Conservation (phyloP, 164 flowering plant species). For the Amborella trichopoda region DNA sequence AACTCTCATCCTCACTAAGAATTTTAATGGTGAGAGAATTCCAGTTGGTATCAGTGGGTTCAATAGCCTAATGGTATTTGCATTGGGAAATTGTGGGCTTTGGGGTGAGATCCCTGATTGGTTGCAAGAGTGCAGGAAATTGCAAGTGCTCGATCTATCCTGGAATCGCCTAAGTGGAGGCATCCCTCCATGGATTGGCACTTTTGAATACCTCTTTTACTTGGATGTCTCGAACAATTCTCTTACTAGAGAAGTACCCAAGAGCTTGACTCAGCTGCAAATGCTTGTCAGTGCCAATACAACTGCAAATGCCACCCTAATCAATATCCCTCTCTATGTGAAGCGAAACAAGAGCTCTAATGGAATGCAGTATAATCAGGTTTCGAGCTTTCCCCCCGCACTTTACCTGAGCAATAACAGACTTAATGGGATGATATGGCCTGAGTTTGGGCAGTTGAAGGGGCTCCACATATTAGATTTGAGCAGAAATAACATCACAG, state of each 20-base stretch:
- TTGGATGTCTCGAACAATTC: conserved; percentile 82
- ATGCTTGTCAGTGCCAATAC: conserved; percentile 28
- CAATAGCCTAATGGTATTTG: conserved; percentile 35
- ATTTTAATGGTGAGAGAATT: conserved; percentile 59
- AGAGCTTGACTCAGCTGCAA: conserved; percentile 33
- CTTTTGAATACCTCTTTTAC: conserved; percentile 60
- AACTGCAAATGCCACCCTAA: conserved; percentile 13
- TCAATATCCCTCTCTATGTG: conserved; percentile 51
- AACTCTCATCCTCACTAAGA: conserved; percentile 59
- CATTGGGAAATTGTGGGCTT: conserved; percentile 55
- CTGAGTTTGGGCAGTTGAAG: conserved; percentile 58
- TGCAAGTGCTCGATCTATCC: conserved; percentile 67
- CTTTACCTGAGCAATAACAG: conserved; percentile 47
- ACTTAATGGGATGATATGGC: conserved; percentile 47
- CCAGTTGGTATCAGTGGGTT: conserved; percentile 36
- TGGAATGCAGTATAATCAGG: conserved; percentile 68
- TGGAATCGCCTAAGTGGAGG: conserved; percentile 60
- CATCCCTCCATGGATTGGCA: conserved; percentile 67
- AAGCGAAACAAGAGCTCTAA: conserved; percentile 53
- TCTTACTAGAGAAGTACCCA: conserved; percentile 61
- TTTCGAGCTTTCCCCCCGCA: conserved; percentile 66
- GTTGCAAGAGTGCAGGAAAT: conserved; percentile 34
- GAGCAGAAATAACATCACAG: conserved; percentile 59
- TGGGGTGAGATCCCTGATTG: conserved; percentile 54
- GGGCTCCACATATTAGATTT: conserved; percentile 66